Conservation (phyloP, 179 eudicot species). For the Spergularia azorica region DNA sequence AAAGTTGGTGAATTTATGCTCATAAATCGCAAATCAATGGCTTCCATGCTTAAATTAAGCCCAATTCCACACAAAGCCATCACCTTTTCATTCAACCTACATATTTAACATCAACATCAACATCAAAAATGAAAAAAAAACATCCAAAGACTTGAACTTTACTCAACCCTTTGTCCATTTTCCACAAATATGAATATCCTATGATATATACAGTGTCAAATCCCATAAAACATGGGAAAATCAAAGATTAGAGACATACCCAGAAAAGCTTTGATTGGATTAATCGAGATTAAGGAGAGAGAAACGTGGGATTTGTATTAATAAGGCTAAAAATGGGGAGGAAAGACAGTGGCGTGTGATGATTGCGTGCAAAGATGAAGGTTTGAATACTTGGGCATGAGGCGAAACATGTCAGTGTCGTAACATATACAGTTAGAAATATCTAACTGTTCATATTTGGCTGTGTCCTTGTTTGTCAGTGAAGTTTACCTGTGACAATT, state of each 20-base stretch:
- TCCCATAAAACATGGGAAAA: neutral
- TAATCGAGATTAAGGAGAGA: neutral
- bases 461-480: neutral
- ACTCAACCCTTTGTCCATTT: slow-evolving; percentile 2
- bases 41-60: slow-evolving; percentile 30
- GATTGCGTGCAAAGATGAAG: slow-evolving; percentile 36
- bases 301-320: neutral
- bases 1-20: slow-evolving; percentile 27
- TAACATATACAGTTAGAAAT: neutral
- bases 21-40: slow-evolving; percentile 32
- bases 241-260: slow-evolving; percentile 19
- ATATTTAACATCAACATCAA: slow-evolving; percentile 12
- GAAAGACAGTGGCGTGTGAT: slow-evolving; percentile 25
- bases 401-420: slow-evolving; percentile 34
- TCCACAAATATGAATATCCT: neutral
- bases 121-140: neutral
- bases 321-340: neutral
- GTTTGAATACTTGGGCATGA: slow-evolving; percentile 27
- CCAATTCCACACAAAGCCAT: slow-evolving; percentile 40
- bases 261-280: slow-evolving; percentile 20
- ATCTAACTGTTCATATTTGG: neutral
- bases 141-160: slow-evolving; percentile 14
- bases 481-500: too few relatives aligned
- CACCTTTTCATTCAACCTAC: slow-evolving; percentile 26
- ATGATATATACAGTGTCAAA: neutral